Base-by-base conservation (phyloP, 2,329 filamentous ascomycete genomes). In the Aureobasidium pullulans region DNA sequence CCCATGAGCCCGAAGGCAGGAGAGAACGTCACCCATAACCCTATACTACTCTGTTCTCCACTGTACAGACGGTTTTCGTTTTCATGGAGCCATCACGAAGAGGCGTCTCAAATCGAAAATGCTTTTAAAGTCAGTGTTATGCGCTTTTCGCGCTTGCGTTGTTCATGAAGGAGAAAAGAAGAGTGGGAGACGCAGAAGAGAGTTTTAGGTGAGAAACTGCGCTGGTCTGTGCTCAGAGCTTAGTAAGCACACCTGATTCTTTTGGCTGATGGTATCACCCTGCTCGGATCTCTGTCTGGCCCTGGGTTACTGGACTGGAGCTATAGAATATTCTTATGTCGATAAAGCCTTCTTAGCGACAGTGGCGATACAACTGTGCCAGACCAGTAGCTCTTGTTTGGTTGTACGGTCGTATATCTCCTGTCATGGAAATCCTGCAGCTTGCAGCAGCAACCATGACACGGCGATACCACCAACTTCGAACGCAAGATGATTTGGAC, bases 1-100 rank as follows among this genome's bases (percentile, higher is more conserved):
- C 66, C 65, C 70, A 72, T 65, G 54, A 63, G 60, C 57, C 46
- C 60, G 13, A 48, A 32, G 34, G 42, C 62, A 63, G 58, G 62
- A 65, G 67, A 64, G 63, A 65, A 70, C 68, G 69, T 69, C 70
- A 72, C 70, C 70, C 70, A 72, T 69, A 66, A 71, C 70, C 70
- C 67, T 69, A 69, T 68, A 65, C 47, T 57, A 49, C 58, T 40
- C 71, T 64, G 53, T 62, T 72, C 70, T 72, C 65, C 70, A 71
- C 70, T 71, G 66, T 65, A 69, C 69, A 68, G 69, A 72, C 69
- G 70, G 69, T 71, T 71, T 72, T 69, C 69, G 69, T 71, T 66
- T 66, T 72, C 70, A 71, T 72, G 70, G 69, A 71, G 70, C 70
- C 68, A 56, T 65, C 69, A 62, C 68, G 66, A 64, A 60, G 66